A percentile compares a stretch with the other conserved stretches of the same genome.
Conservation (phyloP, 768 basidiomycete genomes). For the Lenzites betulinus region DNA sequence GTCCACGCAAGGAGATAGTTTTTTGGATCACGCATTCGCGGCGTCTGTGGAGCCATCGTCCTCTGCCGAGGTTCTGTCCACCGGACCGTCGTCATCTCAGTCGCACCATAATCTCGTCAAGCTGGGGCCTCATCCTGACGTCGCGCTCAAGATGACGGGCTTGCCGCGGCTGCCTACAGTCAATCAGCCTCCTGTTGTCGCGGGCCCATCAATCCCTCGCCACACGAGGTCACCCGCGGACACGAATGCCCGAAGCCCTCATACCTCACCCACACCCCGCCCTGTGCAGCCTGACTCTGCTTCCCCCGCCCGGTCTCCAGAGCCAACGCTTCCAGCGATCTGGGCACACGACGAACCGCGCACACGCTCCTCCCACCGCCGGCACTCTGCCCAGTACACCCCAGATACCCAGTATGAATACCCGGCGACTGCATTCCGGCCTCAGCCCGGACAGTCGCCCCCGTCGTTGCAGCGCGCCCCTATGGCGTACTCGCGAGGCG, state of each 20-base stretch:
- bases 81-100: constrained; percentile 25
- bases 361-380: constrained; percentile 8
- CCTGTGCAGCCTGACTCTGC: neutral
- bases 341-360: constrained; percentile 5
- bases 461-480: constrained; percentile 6
- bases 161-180: constrained; percentile 4
- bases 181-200: neutral
- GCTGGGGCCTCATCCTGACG: constrained; percentile 11
- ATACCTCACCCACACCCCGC: neutral
- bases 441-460: neutral
- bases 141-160: constrained; percentile 4
- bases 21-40: constrained; percentile 26
- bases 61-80: constrained; percentile 17
- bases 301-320: neutral
- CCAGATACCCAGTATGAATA: neutral
- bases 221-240: neutral
- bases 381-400: neutral
- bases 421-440: neutral
- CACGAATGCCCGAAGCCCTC: neutral
- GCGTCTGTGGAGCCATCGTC: constrained; percentile 21
- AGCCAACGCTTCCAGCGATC: neutral
- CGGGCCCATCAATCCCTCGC: neutral
- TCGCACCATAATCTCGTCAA: constrained; percentile 26
- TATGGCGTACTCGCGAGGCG: constrained; percentile 15
- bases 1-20: constrained; percentile 26